phyloP scores from a whole-genome alignment of 805 yeast species.

The Metschnikowia koreensis region DNA sequence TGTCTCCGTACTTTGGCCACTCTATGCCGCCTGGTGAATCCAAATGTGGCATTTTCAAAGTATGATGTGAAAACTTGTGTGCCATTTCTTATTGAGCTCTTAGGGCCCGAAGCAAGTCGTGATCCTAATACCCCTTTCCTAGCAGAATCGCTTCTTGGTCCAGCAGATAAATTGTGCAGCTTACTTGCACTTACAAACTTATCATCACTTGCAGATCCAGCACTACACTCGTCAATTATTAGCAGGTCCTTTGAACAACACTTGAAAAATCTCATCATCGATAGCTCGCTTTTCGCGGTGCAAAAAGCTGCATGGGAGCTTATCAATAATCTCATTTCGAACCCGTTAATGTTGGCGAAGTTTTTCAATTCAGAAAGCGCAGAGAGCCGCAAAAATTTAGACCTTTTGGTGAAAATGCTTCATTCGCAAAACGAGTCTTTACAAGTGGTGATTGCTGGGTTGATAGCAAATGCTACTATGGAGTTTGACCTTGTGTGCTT shows the following conservation, averaged over 20 bases:
- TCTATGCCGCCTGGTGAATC: conserved; percentile 45
- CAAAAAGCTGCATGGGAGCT: conserved; percentile 65
- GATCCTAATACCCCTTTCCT: conserved; percentile 20
- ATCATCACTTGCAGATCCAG: conserved; percentile 45
- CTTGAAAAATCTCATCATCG: conserved; percentile 42
- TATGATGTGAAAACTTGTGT: conserved; percentile 41
- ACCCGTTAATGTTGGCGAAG: conserved; percentile 45
- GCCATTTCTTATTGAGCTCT: conserved; percentile 48
- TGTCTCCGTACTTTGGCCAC: conserved; percentile 46
- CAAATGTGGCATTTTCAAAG: conserved; percentile 39
- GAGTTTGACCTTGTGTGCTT: conserved; percentile 36
- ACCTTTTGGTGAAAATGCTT: conserved; percentile 31
- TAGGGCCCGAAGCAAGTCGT: conserved; percentile 26
- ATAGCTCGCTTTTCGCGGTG: conserved; percentile 38
- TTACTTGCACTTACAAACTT: conserved; percentile 68
- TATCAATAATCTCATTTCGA: conserved; percentile 54
- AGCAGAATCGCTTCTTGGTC: conserved; percentile 18
- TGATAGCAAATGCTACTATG: conserved; percentile 41
- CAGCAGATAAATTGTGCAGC: conserved; percentile 51
- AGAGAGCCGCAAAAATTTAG: conserved; percentile 35
- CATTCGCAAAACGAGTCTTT: conserved; percentile 31
- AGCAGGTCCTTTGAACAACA: conserved; percentile 49
- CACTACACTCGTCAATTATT: conserved; percentile 36
- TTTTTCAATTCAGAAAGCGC: conserved; percentile 54
- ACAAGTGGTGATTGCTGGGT: conserved; percentile 31